Base-by-base conservation (phyloP, 768 basidiomycete genomes). In the Amanita rubescens region DNA sequence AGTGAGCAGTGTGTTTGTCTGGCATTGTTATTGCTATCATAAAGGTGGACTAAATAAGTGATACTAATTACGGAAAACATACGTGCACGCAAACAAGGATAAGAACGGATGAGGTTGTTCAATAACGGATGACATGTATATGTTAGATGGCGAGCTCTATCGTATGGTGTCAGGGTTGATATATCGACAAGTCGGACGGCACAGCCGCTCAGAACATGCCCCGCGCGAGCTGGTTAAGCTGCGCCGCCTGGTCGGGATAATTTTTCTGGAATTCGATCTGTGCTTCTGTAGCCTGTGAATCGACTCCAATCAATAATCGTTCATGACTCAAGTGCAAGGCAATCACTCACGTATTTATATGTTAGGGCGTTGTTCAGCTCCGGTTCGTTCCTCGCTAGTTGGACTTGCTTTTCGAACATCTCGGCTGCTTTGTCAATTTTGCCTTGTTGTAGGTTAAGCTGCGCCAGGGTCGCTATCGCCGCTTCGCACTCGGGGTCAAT, bases 401-500 rank as follows among this genome's bases (percentile, higher is more conserved):
- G 82, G 0, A 84, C 82, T 66, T 92, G 89, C 64, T 80, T 78
- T 65, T 82, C 79, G 61, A 99, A 96, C 82, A 92, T 84, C 62
- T 82, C 78, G 54, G 93, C 81, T 1, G 95, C 96, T 55, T 84
- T 77, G 35, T 87, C 82, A 55, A 96, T 84, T 71, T 89, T 88
- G 63, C 85, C 84, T 69, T 94, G 92, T 69, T 98, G 95, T 57
- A 98, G 68, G 55, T 80, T 82, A 19, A 99, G 77, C 68, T 99
- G 96, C 3, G 95, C 95, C 25, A 98, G 81, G 1, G 94, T 97
- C 15, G 93, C 92, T 4, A 98, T 86, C 0, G 95, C 96, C 10
- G 95, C 91, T 65, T 99, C 96, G 69, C 95, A 98, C 59, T 94
- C 93, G 10, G 89, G 75, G 68, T 99, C 96, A 98, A 94, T 80